Evolutionary conservation across 148 eudicot species (phyloP).

Genomic region (Salicornia ramosissima): DNA sequence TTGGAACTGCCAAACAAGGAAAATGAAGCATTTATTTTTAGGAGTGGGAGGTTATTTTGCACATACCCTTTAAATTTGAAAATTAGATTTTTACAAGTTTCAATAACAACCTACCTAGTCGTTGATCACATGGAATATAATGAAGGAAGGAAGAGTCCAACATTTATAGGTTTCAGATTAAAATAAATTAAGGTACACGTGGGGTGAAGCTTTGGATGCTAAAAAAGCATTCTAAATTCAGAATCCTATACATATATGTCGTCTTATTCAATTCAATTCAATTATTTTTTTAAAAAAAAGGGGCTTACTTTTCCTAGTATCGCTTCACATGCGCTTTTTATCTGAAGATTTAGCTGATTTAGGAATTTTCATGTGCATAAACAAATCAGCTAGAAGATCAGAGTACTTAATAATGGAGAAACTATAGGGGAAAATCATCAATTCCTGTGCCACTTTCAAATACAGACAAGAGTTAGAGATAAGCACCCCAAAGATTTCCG

Average conservation of each 20-base stretch:
- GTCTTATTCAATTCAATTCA: not conserved
- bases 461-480: slow-evolving; percentile 15
- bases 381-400: not conserved
- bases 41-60: too few relatives aligned
- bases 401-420: too few relatives aligned
- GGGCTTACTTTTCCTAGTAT: not conserved
- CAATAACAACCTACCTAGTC: slow-evolving; percentile 5
- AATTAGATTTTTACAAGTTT: slow-evolving; percentile 9
- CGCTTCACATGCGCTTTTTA: slow-evolving; percentile 9
- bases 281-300: not conserved
- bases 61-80: not conserved
- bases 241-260: slow-evolving; percentile 15
- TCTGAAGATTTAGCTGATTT: not conserved
- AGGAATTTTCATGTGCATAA: slow-evolving; percentile 14
- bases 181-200: slow-evolving; percentile 14
- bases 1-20: too few relatives aligned
- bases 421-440: slow-evolving; percentile 3
- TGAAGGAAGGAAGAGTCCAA: slow-evolving; percentile 8
- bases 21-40: too few relatives aligned
- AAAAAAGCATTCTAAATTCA: slow-evolving; percentile 19
- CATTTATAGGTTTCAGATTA: not conserved
- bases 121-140: slow-evolving; percentile 25
- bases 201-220: slow-evolving; percentile 22
- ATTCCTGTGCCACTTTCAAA: slow-evolving; percentile 13
- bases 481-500: slow-evolving; percentile 12